Evolutionary conservation across 2,329 filamentous ascomycete genomes (phyloP).

Genomic region (Aspergillus piperis): DNA sequence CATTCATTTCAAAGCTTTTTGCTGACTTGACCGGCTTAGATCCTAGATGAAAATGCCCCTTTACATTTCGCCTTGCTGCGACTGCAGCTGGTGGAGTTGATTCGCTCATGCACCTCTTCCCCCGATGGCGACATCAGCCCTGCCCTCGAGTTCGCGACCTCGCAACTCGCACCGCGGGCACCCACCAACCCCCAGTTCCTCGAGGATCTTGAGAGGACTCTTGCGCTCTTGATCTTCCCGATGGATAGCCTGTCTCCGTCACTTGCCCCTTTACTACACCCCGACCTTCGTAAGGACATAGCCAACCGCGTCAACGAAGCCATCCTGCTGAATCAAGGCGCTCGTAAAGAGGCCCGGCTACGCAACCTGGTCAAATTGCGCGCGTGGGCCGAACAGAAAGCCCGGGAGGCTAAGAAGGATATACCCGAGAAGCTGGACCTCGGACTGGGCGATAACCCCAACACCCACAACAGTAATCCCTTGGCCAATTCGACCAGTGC

Average conservation of each 20-base stretch:
- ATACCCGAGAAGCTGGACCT: slow-evolving; percentile 49
- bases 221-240: slow-evolving; percentile 87
- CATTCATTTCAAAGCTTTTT: slow-evolving; percentile 14
- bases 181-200: slow-evolving; percentile 79
- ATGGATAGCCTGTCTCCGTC: slow-evolving; percentile 76
- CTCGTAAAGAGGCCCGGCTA: slow-evolving; percentile 77
- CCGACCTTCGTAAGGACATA: slow-evolving; percentile 77
- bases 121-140: slow-evolving; percentile 72
- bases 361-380: slow-evolving; percentile 77
- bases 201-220: slow-evolving; percentile 84
- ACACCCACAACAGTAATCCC: slow-evolving; percentile 27
- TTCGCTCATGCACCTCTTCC: slow-evolving; percentile 69
- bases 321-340: slow-evolving; percentile 72
- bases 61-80: slow-evolving; percentile 89
- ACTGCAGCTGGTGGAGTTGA: slow-evolving; percentile 90
- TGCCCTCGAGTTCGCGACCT: slow-evolving; percentile 83
- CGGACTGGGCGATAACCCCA: slow-evolving; percentile 40
- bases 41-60: slow-evolving; percentile 78
- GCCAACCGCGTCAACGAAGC: slow-evolving; percentile 87
- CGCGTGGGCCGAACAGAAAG: slow-evolving; percentile 74
- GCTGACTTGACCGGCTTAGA: slow-evolving; percentile 56
- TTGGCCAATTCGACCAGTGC: slow-evolving; percentile 19
- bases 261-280: slow-evolving; percentile 74
- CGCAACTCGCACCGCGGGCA: slow-evolving; percentile 82
- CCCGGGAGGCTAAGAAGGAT: slow-evolving; percentile 49